Evolutionary conservation across 257 asterid genomes (phyloP), one percentile per base, ranked within the genome.

Genomic region (Petunia axillaris): DNA sequence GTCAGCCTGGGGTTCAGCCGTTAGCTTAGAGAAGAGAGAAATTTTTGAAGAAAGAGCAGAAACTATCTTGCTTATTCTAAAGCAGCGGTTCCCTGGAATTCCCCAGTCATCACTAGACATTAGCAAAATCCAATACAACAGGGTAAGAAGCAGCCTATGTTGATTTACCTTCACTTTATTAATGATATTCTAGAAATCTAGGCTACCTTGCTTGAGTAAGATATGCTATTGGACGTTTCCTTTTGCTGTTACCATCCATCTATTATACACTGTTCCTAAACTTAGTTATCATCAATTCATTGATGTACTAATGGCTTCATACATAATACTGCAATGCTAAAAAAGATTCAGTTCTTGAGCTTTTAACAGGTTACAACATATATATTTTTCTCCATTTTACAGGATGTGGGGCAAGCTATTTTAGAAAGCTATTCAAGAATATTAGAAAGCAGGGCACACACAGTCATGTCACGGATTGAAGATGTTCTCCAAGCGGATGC

Each of bases 381-480:
- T 70, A 43, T 14, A 36, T 2, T 64, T 15, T 83, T 80, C 68
- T 81, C 75, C 60, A 57, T 78, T 38, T 64, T 63, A 16, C 83
- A 95, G 99, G 98, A 95, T 60, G 97, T 95, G 80, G 99, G 99
- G 74, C 99, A 90, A 0, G 97, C 98, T 14, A 82, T 95, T 79
- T 83, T 93, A 48, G 99, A 95, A 81, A 95, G 99, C 91, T 95
- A 95, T 83, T 95, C 98, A 52, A 88, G 98, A 86, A 91, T 92
- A 54, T 82, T 95, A 59, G 98, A 95, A 79, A 95, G 94, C 62
- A 75, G 92, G 73, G 99, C 98, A 16, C 91, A 82, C 84, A 95
- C 92, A 4, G 98, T 95, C 14, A 76, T 93, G 82, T 92, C 99
- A 46, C 82, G 98, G 81, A 89, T 95, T 84, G 97, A 95, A 36